Evolutionary conservation across 2,329 filamentous ascomycete genomes (phyloP), one percentile per base, ranked within the genome.

Genomic region (Chaetomium sp.): DNA sequence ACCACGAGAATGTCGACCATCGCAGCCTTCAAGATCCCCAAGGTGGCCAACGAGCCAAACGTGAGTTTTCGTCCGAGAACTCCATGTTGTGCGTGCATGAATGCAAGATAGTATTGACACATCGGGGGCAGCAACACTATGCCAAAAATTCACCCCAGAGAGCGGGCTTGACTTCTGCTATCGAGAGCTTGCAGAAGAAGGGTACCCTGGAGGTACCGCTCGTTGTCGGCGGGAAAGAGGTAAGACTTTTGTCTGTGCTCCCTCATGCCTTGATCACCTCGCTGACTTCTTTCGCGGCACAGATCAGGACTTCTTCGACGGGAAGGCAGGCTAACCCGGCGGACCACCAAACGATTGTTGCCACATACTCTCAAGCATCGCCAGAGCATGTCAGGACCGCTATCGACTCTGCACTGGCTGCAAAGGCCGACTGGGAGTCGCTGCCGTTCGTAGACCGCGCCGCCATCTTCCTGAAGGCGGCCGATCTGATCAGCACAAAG

Each of bases 381-480:
- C 80, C 88, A 31, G 82, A 86, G 70, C 89, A 98, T 73, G 90
- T 98, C 70, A 83, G 86, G 68, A 82, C 82, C 47, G 92, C 94
- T 61, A 97, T 98, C 73, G 86, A 92, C 31, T 86, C 91, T 45
- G 94, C 94, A 29, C 85, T 98, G 50, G 87, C 85, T n/a, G 93
- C 93, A 56, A 95, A 96, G 80, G 83, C 87, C 62, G 85, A 87
- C 35, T 99, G 95, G 94, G 93, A 94, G 74, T 83, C 85, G 5
- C 83, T 96, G 21, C 91, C 94, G 16, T 98, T 98, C 74, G 87
- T 91, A 56, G 94, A 98, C 79, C 87, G 94, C 62, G 94, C 94
- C 13, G 91, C 93, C 63, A 85, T 99, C 75, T 98, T 98, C 82
- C 86, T 98, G 74, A 97, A 97, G 84, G 94, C 95, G 3, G 94